phyloP scores from a whole-genome alignment of 441 rosid genomes.

The Erodium texanum region DNA sequence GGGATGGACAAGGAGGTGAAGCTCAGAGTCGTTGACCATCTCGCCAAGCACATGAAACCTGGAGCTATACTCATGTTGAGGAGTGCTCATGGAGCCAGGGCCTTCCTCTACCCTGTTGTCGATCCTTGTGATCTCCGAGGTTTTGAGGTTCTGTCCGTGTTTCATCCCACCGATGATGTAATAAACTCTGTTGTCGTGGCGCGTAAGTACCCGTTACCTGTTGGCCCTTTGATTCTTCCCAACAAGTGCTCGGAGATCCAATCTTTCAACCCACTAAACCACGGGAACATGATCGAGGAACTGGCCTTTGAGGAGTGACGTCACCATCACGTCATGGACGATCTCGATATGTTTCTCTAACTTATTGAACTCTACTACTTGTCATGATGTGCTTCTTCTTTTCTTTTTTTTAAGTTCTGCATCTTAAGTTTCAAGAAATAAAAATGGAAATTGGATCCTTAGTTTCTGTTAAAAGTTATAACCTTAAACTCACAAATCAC shows the following conservation, averaged over 20 bases:
- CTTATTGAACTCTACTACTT: background rate
- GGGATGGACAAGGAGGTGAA: slow-evolving; percentile 21
- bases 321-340: slow-evolving; percentile 10
- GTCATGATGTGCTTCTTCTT: too few relatives aligned
- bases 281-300: slow-evolving; percentile 41
- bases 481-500: background rate
- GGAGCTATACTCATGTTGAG: slow-evolving; percentile 20
- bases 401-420: too few relatives aligned
- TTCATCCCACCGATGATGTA: slow-evolving; percentile 18
- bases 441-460: background rate
- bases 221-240: slow-evolving; percentile 13
- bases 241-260: slow-evolving; percentile 35
- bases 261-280: slow-evolving; percentile 40
- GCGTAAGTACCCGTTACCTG: background rate
- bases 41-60: slow-evolving; percentile 15
- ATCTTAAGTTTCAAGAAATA: background rate
- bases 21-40: slow-evolving; percentile 15
- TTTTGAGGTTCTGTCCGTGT: slow-evolving; percentile 18
- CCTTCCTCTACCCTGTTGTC: slow-evolving; percentile 17
- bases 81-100: slow-evolving; percentile 20
- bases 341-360: background rate
- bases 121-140: slow-evolving; percentile 17
- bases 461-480: background rate
- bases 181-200: slow-evolving; percentile 10
- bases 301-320: slow-evolving; percentile 33